Evolutionary conservation across 139 green algal species (phyloP).

Genomic region (Chlorella sp.): DNA sequence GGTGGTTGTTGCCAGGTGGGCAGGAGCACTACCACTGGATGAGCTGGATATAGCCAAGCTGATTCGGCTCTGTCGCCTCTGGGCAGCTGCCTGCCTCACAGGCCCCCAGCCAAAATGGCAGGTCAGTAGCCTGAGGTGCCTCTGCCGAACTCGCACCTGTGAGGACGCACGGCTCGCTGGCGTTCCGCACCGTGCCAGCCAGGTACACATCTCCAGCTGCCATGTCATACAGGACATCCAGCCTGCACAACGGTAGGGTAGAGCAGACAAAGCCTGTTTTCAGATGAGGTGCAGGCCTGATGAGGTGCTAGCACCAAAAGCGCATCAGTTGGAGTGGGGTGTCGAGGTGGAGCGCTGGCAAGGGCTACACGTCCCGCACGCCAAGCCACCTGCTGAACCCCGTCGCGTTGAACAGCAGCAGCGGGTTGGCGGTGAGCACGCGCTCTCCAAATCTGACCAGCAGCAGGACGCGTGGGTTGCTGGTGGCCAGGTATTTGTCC

Average conservation of each 20-base stretch:
- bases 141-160: no score
- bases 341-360: no score
- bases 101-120: no score
- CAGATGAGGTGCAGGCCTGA: background rate
- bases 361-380: no score
- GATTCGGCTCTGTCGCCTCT: no score
- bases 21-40: no score
- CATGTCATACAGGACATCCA: slow-evolving; percentile 5
- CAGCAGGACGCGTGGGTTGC: background rate
- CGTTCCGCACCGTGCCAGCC: background rate
- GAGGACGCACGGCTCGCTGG: background rate
- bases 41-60: no score
- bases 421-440: background rate
- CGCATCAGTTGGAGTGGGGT: no score
- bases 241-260: background rate
- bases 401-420: background rate
- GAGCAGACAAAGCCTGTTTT: no score
- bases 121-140: no score
- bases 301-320: background rate
- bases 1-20: no score
- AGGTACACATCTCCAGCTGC: background rate
- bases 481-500: background rate
- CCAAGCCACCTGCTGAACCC: background rate
- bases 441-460: slow-evolving; percentile 10
- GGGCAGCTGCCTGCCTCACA: no score